Evolutionary conservation across 257 asterid genomes (phyloP).

Genomic region (Leonotis leonurus): DNA sequence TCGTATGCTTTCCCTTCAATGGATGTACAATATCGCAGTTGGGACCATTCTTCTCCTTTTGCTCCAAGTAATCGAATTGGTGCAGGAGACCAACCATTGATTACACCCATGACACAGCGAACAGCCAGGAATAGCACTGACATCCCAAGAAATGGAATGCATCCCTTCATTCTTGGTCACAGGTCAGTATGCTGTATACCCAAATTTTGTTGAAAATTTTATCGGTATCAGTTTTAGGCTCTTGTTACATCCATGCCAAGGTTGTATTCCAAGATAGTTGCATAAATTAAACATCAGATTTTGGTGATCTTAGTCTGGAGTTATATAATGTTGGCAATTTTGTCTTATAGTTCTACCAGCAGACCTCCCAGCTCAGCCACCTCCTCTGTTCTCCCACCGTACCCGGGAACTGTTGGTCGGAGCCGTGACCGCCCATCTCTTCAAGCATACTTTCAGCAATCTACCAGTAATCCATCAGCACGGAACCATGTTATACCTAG

Average conservation of each 20-base stretch:
- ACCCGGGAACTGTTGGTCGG: conserved; percentile 53
- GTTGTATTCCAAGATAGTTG: not conserved
- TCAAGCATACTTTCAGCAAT: conserved; percentile 67
- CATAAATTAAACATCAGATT: not conserved
- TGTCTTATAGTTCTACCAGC: conserved; percentile 47
- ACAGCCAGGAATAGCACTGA: conserved; percentile 54
- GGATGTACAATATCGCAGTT: conserved; percentile 52
- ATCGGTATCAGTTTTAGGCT: not conserved
- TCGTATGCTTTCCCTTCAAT: conserved; percentile 62
- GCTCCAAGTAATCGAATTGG: conserved; percentile 48
- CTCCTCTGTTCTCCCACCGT: conserved; percentile 51
- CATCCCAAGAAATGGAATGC: conserved; percentile 64
- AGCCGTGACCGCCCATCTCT: conserved; percentile 64
- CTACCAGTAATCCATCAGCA: conserved; percentile 37
- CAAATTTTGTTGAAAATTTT: not conserved
- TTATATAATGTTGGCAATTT: not conserved
- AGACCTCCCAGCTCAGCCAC: conserved; percentile 69
- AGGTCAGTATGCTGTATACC: conserved; percentile 36
- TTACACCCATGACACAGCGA: conserved; percentile 52
- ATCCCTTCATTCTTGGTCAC: conserved; percentile 61
- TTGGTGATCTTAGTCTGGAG: not conserved
- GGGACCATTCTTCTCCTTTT: conserved; percentile 64
- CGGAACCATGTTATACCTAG: conserved; percentile 38
- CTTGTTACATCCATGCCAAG: not conserved
- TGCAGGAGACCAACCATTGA: conserved; percentile 51